A percentile compares a stretch with the other conserved stretches of the same genome.
Conservation (phyloP, 2,329 filamentous ascomycete genomes). For the Ilyonectria mors-panacis region DNA sequence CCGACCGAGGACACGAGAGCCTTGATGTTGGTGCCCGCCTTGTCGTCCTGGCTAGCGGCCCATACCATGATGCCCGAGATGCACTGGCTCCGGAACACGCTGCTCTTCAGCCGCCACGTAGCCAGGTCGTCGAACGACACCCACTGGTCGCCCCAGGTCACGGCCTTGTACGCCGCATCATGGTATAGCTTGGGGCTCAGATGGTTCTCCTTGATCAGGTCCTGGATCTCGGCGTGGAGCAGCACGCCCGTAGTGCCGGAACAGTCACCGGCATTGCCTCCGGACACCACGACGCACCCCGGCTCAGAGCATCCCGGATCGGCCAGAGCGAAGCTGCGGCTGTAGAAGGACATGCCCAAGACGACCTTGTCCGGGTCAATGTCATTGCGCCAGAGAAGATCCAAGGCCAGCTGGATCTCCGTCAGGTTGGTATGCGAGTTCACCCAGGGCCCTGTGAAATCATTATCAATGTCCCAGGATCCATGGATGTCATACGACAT, state of each 20-base stretch:
- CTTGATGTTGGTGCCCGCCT: conserved; percentile 22
- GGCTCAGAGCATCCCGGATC: background rate
- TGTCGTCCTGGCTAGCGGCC: conserved; percentile 31
- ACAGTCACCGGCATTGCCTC: conserved; percentile 7
- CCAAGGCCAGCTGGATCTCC: conserved; percentile 21
- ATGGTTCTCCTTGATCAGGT: background rate
- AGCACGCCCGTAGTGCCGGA: conserved; percentile 20
- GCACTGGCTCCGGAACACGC: conserved; percentile 8
- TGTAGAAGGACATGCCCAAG: conserved; percentile 29
- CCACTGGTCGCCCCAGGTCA: conserved; percentile 20
- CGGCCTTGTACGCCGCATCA: conserved; percentile 22
- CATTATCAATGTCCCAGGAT: conserved; percentile 1
- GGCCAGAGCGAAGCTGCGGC: conserved; percentile 30
- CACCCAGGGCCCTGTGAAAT: conserved; percentile 11
- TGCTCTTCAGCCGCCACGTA: conserved; percentile 23
- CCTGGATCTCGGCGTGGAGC: conserved; percentile 19
- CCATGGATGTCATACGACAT: conserved; percentile 33
- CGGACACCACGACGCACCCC: conserved; percentile 15
- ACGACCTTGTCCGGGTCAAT: conserved; percentile 21
- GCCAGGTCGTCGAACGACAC: conserved; percentile 27
- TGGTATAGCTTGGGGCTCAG: conserved; percentile 5
- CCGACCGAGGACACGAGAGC: too few species aligned
- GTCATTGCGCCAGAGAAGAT: conserved; percentile 32
- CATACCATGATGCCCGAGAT: conserved; percentile 35
- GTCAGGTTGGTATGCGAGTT: conserved; percentile 37